Conservation (phyloP, 768 basidiomycete genomes). For the Agaricus subrufescens region DNA sequence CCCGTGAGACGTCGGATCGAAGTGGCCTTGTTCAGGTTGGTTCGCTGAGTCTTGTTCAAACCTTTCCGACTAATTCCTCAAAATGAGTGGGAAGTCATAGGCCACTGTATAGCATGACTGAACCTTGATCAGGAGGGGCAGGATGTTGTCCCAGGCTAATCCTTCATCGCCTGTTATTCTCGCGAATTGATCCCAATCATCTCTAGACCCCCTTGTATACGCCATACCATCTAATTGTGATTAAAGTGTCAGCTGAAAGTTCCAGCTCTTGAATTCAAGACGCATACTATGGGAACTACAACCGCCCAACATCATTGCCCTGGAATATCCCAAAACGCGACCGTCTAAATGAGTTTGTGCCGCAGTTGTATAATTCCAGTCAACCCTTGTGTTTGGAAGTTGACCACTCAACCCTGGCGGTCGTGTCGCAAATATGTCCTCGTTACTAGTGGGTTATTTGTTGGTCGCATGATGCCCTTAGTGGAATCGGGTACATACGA, state of each 20-base stretch:
- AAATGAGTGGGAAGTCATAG: background rate
- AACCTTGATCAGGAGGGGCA: conserved; percentile 12
- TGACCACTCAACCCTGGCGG: background rate
- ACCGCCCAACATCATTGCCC: conserved; percentile 10
- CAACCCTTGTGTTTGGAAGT: conserved; percentile 5
- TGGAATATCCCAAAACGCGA: background rate
- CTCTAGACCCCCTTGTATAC: conserved; percentile 14
- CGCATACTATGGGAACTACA: conserved; percentile 8
- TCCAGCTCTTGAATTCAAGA: background rate
- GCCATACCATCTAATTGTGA: conserved; percentile 16
- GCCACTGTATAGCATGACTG: background rate
- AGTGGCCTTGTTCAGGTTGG: conserved; percentile 8
- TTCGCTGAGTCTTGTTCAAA: background rate
- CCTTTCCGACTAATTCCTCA: background rate
- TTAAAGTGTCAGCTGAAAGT: background rate
- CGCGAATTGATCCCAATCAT: conserved; percentile 20
- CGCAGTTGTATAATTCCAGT: conserved; percentile 14
- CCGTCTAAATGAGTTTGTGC: conserved; percentile 8
- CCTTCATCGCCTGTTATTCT: conserved; percentile 21
- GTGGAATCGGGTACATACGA: background rate
- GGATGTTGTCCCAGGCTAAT: conserved; percentile 27
- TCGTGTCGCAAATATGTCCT: conserved; percentile 1
- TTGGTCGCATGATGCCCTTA: background rate
- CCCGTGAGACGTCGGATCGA: conserved; percentile 10
- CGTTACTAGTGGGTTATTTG: background rate